phyloP scores from a whole-genome alignment of 176 grass and related monocot genomes.

The sorghum (Sorghum bicolor) region Sorghum_bicolor_NCBIv3 NC_012875.2:52237001-52237500 shows the following conservation, averaged over 20 bases:
- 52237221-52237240: too few relatives aligned
- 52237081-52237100: too few relatives aligned
- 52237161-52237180: too few relatives aligned
- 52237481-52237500: slow-evolving; percentile 14
- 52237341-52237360: not conserved
- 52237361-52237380: not conserved
- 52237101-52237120: too few relatives aligned
- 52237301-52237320: too few relatives aligned
- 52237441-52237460: slow-evolving; percentile 38
- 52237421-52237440: slow-evolving; percentile 46
- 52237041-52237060: not conserved
- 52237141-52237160: too few relatives aligned
- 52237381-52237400: not conserved
- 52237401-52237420: slow-evolving; percentile 19
- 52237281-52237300: too few relatives aligned
- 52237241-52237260: too few relatives aligned
- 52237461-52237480: slow-evolving; percentile 20
- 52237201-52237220: too few relatives aligned
- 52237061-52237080: not conserved
- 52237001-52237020: not conserved
- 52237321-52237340: slow-evolving; percentile 21
- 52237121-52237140: too few relatives aligned
- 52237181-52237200: too few relatives aligned
- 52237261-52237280: too few relatives aligned
- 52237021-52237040: not conserved